Percentiles rank a stretch among this genome's conserved stretches.
Evolutionary conservation across 2,329 filamentous ascomycete species (phyloP).

Genomic region (Penicillium brasilianum): DNA sequence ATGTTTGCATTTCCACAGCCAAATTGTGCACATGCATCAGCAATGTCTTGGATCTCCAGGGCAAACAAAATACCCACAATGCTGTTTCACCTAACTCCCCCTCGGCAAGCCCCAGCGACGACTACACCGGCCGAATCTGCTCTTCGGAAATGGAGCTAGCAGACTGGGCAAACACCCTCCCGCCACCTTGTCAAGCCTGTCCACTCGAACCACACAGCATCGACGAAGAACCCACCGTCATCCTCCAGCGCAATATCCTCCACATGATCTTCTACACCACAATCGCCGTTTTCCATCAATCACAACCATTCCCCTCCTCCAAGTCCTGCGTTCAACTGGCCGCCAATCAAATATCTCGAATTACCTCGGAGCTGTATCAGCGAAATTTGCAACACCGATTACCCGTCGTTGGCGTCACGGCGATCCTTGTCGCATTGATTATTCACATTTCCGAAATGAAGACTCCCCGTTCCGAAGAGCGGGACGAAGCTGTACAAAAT

Average conservation of each 20-base stretch:
- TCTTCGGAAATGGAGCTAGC: slow-evolving; percentile 19
- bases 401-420: slow-evolving; percentile 22
- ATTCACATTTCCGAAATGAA: slow-evolving; percentile 24
- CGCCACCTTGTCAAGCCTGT: slow-evolving; percentile 17
- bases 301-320: slow-evolving; percentile 21
- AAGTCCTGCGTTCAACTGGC: slow-evolving; percentile 24
- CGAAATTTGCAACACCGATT: slow-evolving; percentile 17
- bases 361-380: slow-evolving; percentile 19
- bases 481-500: slow-evolving; percentile 11
- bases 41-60: slow-evolving; percentile 21
- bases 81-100: slow-evolving; percentile 9
- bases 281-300: slow-evolving; percentile 26
- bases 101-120: slow-evolving; percentile 5
- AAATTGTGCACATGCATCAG: slow-evolving; percentile 19
- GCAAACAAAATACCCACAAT: slow-evolving; percentile 7
- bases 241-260: slow-evolving; percentile 22
- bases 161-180: slow-evolving; percentile 23
- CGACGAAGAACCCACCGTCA: slow-evolving; percentile 14
- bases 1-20: slow-evolving; percentile 20
- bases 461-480: slow-evolving; percentile 2
- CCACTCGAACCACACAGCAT: slow-evolving; percentile 4
- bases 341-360: slow-evolving; percentile 21
- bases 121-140: slow-evolving; percentile 10
- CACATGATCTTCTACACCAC: slow-evolving; percentile 26
- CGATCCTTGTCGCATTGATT: slow-evolving; percentile 23